Evolutionary conservation across 148 eudicot species (phyloP).

Genomic region (Rhododendron molle): DNA sequence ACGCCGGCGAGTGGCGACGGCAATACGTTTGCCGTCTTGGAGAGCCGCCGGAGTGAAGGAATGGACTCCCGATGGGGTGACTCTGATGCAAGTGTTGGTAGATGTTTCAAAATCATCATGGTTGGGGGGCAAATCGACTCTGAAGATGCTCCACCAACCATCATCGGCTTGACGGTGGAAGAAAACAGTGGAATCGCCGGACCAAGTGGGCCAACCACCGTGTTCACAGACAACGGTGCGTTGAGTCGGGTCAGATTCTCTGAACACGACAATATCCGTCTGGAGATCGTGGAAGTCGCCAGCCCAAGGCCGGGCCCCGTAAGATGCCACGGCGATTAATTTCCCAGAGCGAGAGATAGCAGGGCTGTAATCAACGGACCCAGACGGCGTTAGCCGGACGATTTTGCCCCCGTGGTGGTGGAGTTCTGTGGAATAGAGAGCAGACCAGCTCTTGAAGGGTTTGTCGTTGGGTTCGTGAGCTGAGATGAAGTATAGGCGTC

Average conservation of each 20-base stretch:
- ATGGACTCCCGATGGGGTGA: conserved; percentile 77
- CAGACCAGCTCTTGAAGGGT: conserved; percentile 51
- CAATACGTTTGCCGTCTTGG: conserved; percentile 32
- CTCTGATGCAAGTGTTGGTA: conserved; percentile 11
- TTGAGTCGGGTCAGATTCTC: conserved; percentile 30
- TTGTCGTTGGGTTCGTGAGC: conserved; percentile 43
- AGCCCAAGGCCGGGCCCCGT: conserved; percentile 52
- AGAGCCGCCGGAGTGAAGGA: conserved; percentile 74
- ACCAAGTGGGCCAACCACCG: conserved; percentile 91
- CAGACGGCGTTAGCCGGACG: conserved; percentile 54
- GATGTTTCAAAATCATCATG: background rate
- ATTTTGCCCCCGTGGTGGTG: background rate
- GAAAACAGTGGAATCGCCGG: conserved; percentile 48
- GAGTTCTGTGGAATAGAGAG: conserved; percentile 38
- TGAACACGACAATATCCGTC: conserved; percentile 63
- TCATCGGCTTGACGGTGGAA: conserved; percentile 74
- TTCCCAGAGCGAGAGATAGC: conserved; percentile 54
- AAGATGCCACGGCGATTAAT: conserved; percentile 62
- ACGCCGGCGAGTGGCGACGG: conserved; percentile 57
- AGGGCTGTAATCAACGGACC: conserved; percentile 68
- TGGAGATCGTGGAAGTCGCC: conserved; percentile 62
- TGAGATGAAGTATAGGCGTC: conserved; percentile 44
- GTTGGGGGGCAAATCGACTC: conserved; percentile 25
- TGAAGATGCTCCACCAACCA: conserved; percentile 90
- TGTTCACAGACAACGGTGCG: conserved; percentile 41